These are phyloP conservation scores for Trichomonas tenax DNA, from an alignment of 208 protist species.

Conservation along the genomic window DNA sequence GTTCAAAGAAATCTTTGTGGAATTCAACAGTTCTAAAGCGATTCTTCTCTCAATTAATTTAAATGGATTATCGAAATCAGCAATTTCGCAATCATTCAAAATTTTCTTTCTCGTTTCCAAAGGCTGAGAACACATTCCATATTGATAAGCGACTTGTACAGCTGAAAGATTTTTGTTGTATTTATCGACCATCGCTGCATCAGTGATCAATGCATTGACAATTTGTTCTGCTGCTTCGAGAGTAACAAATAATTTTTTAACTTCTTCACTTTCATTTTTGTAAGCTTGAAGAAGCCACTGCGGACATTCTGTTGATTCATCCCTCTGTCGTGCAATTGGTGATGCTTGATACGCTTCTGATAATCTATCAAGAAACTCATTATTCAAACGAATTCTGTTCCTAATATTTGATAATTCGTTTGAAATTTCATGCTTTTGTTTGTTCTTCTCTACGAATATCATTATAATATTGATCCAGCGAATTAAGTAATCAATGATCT, in stretches of 20 bases:
- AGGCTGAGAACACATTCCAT: neutral
- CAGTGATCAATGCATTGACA: neutral
- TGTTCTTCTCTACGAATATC: neutral
- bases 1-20: neutral
- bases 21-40: neutral
- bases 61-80: neutral
- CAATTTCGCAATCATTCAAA: neutral
- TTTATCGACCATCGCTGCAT: neutral
- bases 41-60: neutral
- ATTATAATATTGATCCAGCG: neutral
- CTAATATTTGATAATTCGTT: neutral
- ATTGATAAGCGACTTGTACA: neutral
- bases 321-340: neutral
- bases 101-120: neutral
- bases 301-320: neutral
- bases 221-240: neutral
- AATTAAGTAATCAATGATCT: neutral
- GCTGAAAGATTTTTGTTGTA: neutral
- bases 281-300: neutral
- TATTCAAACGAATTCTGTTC: neutral
- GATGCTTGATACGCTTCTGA: neutral
- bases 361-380: neutral
- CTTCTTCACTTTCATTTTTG: neutral
- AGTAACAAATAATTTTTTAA: neutral
- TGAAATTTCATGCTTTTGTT: neutral